Base-by-base conservation (phyloP, 2,329 filamentous ascomycete species). In the Xylariaceae sp. region DNA sequence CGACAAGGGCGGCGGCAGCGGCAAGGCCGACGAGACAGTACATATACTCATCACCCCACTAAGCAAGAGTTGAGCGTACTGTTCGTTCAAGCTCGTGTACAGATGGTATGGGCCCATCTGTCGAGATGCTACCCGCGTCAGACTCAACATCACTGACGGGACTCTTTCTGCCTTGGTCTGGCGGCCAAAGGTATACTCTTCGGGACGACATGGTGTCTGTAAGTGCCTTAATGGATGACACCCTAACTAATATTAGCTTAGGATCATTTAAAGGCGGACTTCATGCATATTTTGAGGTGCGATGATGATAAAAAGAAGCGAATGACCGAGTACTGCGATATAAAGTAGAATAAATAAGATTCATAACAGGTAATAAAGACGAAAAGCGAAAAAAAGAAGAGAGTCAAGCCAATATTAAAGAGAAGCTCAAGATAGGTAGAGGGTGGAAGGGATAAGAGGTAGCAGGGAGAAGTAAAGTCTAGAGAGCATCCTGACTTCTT, bases 41-140 rank as follows among this genome's bases (percentile, higher is more conserved):
- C 47, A 67, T 54, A 58, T 71, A 74, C 53, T 75, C 72, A 27
- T 67, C 68, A 15, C 67, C 60, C 73, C 71, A 74, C 70, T 65
- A 74, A 30, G 59, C 64, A 24, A 72, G 65, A 1, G 68, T 67
- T 3, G 64, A 65, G 9, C 53, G 42, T 4, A 67, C 43, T 33
- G 61, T 65, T 29, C 63, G 58, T 21, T 55, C 26, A n/a, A 67
- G 51, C 39, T 63, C 60, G 13, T 44, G 11, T 20, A 53, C 35
- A 5, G 62, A 66, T 6, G 61, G 63, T n/a, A 65, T 49, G 13
- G 55, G 50, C 16, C 53, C 43, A 36, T 58, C 43, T 6, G 56
- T 51, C 13, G 57, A 53, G 11, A 40, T 32, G 15, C 50, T 58
- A 8, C 41, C 45, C 26, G 24, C 10, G n/a, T 61, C 51, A 27